Evolutionary conservation across 352 stramenopile species (phyloP).

Genomic region (Pythium aphanidermatum): DNA sequence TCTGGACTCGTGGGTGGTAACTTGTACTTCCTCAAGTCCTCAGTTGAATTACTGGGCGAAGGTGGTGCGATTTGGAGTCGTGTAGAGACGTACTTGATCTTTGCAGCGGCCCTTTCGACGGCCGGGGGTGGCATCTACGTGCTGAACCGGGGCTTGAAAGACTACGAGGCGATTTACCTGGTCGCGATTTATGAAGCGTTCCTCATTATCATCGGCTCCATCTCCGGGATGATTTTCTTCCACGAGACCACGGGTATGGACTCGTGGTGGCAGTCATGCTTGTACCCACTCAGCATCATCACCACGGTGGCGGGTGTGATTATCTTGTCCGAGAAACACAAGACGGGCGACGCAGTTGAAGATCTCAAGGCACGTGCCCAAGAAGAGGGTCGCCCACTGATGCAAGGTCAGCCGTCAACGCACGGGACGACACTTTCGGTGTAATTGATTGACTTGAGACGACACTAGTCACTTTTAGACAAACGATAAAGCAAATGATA

Average conservation of each 20-base stretch:
- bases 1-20: slow-evolving; percentile 81
- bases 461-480: background rate
- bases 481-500: background rate
- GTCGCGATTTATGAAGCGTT: slow-evolving; percentile 84
- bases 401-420: slow-evolving; percentile 10
- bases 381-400: slow-evolving; percentile 24
- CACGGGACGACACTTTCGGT: slow-evolving; percentile 27
- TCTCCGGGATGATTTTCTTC: slow-evolving; percentile 86
- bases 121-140: slow-evolving; percentile 79
- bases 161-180: slow-evolving; percentile 85
- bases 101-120: slow-evolving; percentile 49
- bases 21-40: slow-evolving; percentile 84
- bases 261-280: slow-evolving; percentile 67
- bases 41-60: slow-evolving; percentile 73
- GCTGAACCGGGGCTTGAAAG: slow-evolving; percentile 59
- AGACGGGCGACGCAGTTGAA: slow-evolving; percentile 36
- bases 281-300: slow-evolving; percentile 75
- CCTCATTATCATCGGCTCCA: slow-evolving; percentile 77
- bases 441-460: background rate
- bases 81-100: slow-evolving; percentile 71
- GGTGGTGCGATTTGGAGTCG: slow-evolving; percentile 59
- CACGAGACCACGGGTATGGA: slow-evolving; percentile 80
- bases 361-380: slow-evolving; percentile 11
- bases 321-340: slow-evolving; percentile 79
- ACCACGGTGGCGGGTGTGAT: slow-evolving; percentile 76